These are phyloP conservation scores for Yamadazyma diddensiae DNA, from an alignment of 1,139 yeast species.

Conservation along the genomic window DNA sequence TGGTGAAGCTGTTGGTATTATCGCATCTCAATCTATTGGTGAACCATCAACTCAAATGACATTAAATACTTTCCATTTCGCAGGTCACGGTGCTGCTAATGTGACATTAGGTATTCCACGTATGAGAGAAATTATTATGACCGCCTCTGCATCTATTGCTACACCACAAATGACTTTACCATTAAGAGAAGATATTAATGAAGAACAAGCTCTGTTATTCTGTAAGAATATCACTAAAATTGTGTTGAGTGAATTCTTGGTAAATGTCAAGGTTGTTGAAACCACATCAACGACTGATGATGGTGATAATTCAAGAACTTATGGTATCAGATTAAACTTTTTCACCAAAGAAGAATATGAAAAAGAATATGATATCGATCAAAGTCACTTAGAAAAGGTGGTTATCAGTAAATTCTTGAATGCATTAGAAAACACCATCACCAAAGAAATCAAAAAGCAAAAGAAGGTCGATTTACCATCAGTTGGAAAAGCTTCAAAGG, in stretches of 20 bases:
- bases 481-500: constrained; percentile 71
- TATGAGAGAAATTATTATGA: constrained; percentile 99
- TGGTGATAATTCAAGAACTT: constrained; percentile 64
- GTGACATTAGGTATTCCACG: constrained; percentile 99
- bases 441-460: constrained; percentile 82
- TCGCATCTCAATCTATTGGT: constrained; percentile 98
- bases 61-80: constrained; percentile 97
- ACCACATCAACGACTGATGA: constrained; percentile 62
- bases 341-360: constrained; percentile 76
- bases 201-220: constrained; percentile 87
- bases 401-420: constrained; percentile 64
- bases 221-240: constrained; percentile 88
- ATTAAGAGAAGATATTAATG: constrained; percentile 70
- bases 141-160: constrained; percentile 91
- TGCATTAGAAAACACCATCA: constrained; percentile 67
- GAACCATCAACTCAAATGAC: constrained; percentile 99
- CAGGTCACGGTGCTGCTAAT: constrained; percentile 99
- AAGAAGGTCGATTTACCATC: constrained; percentile 57
- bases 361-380: constrained; percentile 83
- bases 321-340: constrained; percentile 70
- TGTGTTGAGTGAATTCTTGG: constrained; percentile 83
- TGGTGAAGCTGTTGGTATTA: constrained; percentile 97
- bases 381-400: constrained; percentile 72
- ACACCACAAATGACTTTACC: constrained; percentile 99
- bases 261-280: constrained; percentile 82